Conservation (phyloP, 2,329 filamentous ascomycete species). For the Allantophomopsis lycopodina region DNA sequence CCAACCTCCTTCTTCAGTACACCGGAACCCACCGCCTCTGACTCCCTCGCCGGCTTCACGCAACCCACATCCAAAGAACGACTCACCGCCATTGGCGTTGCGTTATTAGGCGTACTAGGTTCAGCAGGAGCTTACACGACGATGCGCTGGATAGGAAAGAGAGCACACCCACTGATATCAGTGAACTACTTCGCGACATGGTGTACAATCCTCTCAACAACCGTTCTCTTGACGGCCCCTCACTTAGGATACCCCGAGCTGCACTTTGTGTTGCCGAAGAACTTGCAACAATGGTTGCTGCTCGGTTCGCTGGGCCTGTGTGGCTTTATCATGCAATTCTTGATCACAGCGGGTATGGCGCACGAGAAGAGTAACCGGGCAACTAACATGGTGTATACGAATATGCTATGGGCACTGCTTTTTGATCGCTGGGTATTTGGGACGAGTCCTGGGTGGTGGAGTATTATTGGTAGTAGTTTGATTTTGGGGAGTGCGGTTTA, state of each 20-base stretch:
- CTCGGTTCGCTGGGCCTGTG: constrained; percentile 55
- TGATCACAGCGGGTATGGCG: constrained; percentile 63
- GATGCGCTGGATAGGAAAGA: constrained; percentile 69
- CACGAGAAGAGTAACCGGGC: constrained; percentile 24
- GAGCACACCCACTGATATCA: constrained; percentile 69
- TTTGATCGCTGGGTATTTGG: constrained; percentile 53
- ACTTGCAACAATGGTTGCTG: constrained; percentile 39
- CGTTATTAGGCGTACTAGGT: constrained; percentile 66
- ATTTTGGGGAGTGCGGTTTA: constrained; percentile 54
- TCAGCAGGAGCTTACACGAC: constrained; percentile 60
- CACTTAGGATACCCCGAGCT: constrained; percentile 20
- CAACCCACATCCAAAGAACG: constrained; percentile 22
- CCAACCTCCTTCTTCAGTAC: constrained; percentile 22
- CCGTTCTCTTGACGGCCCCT: constrained; percentile 37
- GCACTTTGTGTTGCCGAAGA: constrained; percentile 27
- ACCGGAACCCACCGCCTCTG: not conserved
- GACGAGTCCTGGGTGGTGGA: constrained; percentile 38
- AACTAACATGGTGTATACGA: constrained; percentile 55
- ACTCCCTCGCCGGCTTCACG: constrained; percentile 1
- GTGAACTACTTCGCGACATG: constrained; percentile 73
- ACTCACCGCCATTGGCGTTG: constrained; percentile 56
- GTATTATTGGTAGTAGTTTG: constrained; percentile 44
- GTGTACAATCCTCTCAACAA: constrained; percentile 52
- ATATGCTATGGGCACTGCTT: constrained; percentile 54
- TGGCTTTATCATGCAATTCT: constrained; percentile 76